Evolutionary conservation across 495 filamentous ascomycete genomes (phyloP).

Genomic region (Neurospora sp.): DNA sequence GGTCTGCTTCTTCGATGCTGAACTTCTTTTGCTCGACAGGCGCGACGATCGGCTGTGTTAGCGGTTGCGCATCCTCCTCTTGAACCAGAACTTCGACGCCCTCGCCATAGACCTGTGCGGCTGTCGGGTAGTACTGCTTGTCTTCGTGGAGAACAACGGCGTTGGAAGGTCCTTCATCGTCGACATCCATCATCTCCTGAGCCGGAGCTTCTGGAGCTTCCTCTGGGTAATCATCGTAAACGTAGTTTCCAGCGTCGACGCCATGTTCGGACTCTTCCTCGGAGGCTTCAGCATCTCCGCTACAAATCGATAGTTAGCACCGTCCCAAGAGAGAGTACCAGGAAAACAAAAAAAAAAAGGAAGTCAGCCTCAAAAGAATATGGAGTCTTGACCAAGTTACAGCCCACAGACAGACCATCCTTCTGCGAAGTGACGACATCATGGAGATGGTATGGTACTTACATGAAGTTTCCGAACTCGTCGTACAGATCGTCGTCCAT

Average conservation of each 20-base stretch:
- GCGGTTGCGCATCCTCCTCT: constrained; percentile 91
- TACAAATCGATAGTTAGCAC: constrained; percentile 21
- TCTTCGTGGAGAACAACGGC: constrained; percentile 96
- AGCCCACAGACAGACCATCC: not conserved
- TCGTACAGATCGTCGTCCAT: constrained; percentile 31
- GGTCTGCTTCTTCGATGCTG: constrained; percentile 79
- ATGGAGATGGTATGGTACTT: not conserved
- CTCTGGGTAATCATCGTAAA: constrained; percentile 65
- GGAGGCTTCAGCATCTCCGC: constrained; percentile 74
- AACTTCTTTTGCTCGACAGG: constrained; percentile 94
- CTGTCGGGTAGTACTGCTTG: constrained; percentile 98
- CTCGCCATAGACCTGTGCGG: constrained; percentile 85
- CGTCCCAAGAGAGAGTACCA: not conserved
- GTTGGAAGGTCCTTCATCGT: constrained; percentile 90
- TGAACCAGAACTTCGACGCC: constrained; percentile 94
- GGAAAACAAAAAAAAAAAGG: not conserved
- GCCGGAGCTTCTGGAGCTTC: constrained; percentile 51
- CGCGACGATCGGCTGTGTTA: constrained; percentile 87
- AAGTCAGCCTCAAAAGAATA: not conserved
- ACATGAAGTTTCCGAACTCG: constrained; percentile 31
- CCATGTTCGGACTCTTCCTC: constrained; percentile 75
- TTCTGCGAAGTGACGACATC: not conserved
- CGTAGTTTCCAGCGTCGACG: constrained; percentile 64
- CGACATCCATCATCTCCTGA: constrained; percentile 90
- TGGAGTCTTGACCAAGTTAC: not conserved